Percentiles rank a stretch among this genome's conserved stretches.
Conservation (phyloP, 129 eudicot species). For the Lonicera japonica region DNA sequence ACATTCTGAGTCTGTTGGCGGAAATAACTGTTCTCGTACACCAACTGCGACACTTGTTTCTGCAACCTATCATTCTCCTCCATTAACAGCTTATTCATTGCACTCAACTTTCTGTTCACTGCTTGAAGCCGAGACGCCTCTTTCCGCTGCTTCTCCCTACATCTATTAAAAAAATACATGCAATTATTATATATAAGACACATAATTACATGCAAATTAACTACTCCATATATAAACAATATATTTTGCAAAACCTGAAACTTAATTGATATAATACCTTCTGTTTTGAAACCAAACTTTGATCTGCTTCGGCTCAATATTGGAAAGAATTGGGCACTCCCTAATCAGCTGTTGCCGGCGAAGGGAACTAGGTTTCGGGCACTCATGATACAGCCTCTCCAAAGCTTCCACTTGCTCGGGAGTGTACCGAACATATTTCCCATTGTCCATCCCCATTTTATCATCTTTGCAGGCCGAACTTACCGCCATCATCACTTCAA, state of each 20-base stretch:
- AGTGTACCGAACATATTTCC: conserved; percentile 82
- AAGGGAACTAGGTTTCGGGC: conserved; percentile 90
- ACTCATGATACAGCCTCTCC: conserved; percentile 79
- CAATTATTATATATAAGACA: background rate
- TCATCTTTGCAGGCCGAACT: conserved; percentile 67
- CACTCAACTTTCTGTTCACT: conserved; percentile 65
- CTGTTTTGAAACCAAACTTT: conserved; percentile 96
- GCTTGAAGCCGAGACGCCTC: conserved; percentile 81
- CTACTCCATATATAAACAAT: too few species aligned
- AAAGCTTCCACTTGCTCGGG: conserved; percentile 96
- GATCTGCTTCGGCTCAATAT: conserved; percentile 94
- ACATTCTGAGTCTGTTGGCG: conserved; percentile 78
- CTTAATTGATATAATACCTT: conserved; percentile 31
- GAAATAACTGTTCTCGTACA: conserved; percentile 61
- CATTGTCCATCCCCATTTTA: conserved; percentile 63
- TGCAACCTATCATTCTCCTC: conserved; percentile 83
- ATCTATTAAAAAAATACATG: conserved; percentile 31
- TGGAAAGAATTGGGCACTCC: conserved; percentile 83
- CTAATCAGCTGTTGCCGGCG: conserved; percentile 88
- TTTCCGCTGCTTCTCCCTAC: conserved; percentile 77
- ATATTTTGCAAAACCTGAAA: background rate
- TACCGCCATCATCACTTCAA: conserved; percentile 84
- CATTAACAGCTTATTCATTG: conserved; percentile 82
- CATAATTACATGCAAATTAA: conserved; percentile 5
- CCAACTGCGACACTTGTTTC: conserved; percentile 81